Evolutionary conservation across 129 eudicot genomes (phyloP).

Genomic region (Pseudognaphalium luteoalbum): DNA sequence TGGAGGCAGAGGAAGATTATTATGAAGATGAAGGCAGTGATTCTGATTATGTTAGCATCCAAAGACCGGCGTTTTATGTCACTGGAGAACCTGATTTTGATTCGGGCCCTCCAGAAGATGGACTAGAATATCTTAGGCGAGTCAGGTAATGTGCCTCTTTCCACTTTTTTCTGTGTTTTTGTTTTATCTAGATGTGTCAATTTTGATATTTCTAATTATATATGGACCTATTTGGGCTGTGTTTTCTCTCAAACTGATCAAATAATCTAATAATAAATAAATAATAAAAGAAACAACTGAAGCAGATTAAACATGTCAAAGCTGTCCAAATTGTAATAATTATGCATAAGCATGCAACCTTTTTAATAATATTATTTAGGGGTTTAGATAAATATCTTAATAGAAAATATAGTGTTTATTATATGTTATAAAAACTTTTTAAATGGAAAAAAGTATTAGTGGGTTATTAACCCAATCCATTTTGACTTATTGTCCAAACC

Average conservation of each 20-base stretch:
- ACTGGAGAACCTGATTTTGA: conserved; percentile 96
- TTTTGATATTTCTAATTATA: too few relatives aligned
- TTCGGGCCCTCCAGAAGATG: conserved; percentile 96
- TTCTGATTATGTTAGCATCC: conserved; percentile 69
- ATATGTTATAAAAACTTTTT: too few relatives aligned
- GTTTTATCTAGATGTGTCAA: neutral
- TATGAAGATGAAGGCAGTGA: conserved; percentile 72
- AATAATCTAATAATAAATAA: too few relatives aligned
- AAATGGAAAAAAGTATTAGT: neutral
- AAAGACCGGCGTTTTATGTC: conserved; percentile 76
- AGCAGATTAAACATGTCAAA: too few relatives aligned
- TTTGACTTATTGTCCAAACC: too few relatives aligned
- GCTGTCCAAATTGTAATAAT: neutral
- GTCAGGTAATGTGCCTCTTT: conserved; percentile 61
- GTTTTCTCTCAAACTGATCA: neutral
- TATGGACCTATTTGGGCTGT: neutral
- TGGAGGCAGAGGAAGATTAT: conserved; percentile 50
- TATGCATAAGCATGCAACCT: neutral
- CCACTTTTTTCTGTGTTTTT: neutral
- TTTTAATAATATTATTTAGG: neutral
- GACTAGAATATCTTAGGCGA: conserved; percentile 93
- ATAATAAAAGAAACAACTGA: neutral
- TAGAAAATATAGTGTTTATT: too few relatives aligned
- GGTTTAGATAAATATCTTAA: neutral
- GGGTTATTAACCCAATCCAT: neutral